phyloP scores from a whole-genome alignment of 352 stramenopile species.

The Pythium diclinum region DNA sequence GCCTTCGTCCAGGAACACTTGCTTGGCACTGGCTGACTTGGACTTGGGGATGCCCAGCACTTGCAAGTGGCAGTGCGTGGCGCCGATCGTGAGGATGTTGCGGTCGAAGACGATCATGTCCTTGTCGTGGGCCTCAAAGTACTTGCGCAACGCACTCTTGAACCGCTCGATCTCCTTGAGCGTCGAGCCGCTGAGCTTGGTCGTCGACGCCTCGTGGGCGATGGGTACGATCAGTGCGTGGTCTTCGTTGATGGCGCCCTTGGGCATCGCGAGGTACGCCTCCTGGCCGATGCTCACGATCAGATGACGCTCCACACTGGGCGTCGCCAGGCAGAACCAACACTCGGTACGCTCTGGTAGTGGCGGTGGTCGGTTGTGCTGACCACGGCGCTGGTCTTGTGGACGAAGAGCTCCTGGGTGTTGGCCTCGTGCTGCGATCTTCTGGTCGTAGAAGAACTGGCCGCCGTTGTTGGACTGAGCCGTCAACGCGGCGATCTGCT shows the following conservation, averaged over 20 bases:
- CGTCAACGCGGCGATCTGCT: constrained; percentile 67
- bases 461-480: constrained; percentile 33
- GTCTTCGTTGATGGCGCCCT: constrained; percentile 73
- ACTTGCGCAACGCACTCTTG: constrained; percentile 52
- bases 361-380: constrained; percentile 15
- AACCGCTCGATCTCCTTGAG: constrained; percentile 66
- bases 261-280: constrained; percentile 78
- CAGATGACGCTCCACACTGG: constrained; percentile 72
- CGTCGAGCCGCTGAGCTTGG: constrained; percentile 40
- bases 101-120: constrained; percentile 76
- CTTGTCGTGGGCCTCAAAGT: constrained; percentile 65
- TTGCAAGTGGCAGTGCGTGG: constrained; percentile 77
- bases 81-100: constrained; percentile 68
- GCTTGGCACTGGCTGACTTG: constrained; percentile 32
- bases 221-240: constrained; percentile 80
- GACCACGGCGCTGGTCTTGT: constrained; percentile 25
- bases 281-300: constrained; percentile 81
- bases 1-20: constrained; percentile 62
- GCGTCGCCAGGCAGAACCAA: constrained; percentile 83
- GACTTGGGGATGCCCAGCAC: constrained; percentile 57
- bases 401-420: constrained; percentile 39
- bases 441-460: constrained; percentile 82
- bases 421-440: constrained; percentile 50
- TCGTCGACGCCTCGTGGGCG: constrained; percentile 60
- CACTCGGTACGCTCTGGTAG: constrained; percentile 70